phyloP scores from a whole-genome alignment of 768 basidiomycete species.

The Galerina sulciceps region DNA sequence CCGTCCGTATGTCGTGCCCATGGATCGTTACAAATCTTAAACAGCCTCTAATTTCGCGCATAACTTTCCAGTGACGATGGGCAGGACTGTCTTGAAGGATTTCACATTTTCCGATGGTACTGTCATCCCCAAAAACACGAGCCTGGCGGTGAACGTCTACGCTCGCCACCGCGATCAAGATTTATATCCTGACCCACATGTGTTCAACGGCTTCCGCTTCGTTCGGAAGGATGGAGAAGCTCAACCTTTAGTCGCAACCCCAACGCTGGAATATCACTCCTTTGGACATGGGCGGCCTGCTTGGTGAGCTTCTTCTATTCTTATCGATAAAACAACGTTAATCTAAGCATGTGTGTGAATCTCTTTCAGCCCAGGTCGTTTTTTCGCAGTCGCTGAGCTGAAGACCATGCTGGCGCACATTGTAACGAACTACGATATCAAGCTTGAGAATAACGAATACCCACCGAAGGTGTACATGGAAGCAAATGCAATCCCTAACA shows the following conservation, averaged over 20 bases:
- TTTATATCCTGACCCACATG: conserved; percentile 34
- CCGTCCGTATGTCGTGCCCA: conserved; percentile 1
- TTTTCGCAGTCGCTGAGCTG: conserved; percentile 45
- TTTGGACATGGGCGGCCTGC: conserved; percentile 42
- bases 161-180: conserved; percentile 33
- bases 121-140: conserved; percentile 40
- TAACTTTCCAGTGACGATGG: conserved; percentile 21
- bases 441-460: conserved; percentile 28
- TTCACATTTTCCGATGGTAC: conserved; percentile 50
- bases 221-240: conserved; percentile 24
- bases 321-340: neutral
- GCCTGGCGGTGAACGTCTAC: conserved; percentile 31
- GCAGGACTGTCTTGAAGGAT: conserved; percentile 39
- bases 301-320: conserved; percentile 13
- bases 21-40: too few relatives aligned
- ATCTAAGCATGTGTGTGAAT: neutral
- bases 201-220: conserved; percentile 49
- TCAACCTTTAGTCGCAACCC: conserved; percentile 22
- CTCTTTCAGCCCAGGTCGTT: conserved; percentile 37
- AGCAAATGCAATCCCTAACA: neutral
- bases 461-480: neutral
- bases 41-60: neutral
- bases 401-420: conserved; percentile 50
- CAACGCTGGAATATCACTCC: conserved; percentile 30
- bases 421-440: conserved; percentile 44